These are phyloP conservation scores for Pogostemon cablin DNA, from an alignment of 257 asterid species.

Conservation along the genomic window DNA sequence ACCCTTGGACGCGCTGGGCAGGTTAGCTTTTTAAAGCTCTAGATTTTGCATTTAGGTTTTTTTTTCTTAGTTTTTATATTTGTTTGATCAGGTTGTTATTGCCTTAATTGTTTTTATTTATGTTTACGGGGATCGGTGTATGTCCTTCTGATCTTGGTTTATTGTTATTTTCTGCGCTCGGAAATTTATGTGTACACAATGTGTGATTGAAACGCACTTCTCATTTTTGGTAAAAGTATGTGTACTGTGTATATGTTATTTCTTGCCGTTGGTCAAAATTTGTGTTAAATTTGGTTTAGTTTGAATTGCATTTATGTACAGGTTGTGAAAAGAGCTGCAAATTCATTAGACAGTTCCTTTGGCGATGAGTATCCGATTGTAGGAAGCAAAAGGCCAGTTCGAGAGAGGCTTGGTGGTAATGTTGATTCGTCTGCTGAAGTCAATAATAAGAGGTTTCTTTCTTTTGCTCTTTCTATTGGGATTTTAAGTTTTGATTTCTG, in stretches of 20 bases:
- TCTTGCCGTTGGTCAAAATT: conserved; percentile 1
- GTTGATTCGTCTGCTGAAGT: conserved; percentile 52
- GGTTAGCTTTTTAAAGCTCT: conserved; percentile 41
- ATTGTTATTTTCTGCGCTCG: conserved; percentile 3
- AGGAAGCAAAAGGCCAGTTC: conserved; percentile 77
- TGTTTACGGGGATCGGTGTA: background rate
- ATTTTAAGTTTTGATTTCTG: background rate
- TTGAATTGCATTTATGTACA: conserved; percentile 30
- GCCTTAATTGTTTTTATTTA: background rate
- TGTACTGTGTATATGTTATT: conserved; percentile 8
- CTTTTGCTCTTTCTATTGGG: background rate
- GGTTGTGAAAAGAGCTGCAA: conserved; percentile 78
- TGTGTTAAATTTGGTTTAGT: background rate
- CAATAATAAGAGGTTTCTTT: conserved; percentile 62
- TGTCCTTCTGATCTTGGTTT: background rate
- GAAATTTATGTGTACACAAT: conserved; percentile 20
- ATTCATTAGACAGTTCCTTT: conserved; percentile 38
- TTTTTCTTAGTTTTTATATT: background rate
- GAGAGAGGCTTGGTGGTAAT: conserved; percentile 78
- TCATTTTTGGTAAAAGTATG: background rate
- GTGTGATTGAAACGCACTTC: conserved; percentile 24
- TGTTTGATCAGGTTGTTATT: background rate
- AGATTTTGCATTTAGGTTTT: background rate
- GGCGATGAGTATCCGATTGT: conserved; percentile 41
- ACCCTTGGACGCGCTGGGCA: conserved; percentile 86